These are phyloP conservation scores for Coemansia sp. DNA, from an alignment of 192 early-diverging fungal genomes.

Conservation along the genomic window DNA sequence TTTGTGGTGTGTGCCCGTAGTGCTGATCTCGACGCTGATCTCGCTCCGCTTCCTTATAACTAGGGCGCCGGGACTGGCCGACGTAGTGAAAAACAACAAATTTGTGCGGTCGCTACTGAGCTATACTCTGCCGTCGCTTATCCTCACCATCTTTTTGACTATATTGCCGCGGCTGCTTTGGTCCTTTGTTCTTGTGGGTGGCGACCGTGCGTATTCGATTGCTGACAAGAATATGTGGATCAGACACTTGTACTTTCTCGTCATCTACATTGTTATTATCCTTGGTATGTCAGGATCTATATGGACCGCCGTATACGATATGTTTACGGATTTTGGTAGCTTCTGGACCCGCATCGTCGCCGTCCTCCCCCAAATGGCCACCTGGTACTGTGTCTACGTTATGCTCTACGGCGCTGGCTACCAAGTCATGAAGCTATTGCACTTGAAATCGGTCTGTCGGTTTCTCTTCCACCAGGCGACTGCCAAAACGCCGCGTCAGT, in stretches of 20 bases:
- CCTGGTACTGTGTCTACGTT: conserved; percentile 78
- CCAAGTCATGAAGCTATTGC: conserved; percentile 69
- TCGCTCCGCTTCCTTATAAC: conserved; percentile 66
- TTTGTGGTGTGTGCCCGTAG: conserved; percentile 76
- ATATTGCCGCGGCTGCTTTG: conserved; percentile 70
- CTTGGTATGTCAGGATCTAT: conserved; percentile 71
- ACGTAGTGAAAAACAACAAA: conserved; percentile 61
- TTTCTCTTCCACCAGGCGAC: conserved; percentile 42
- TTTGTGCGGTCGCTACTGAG: conserved; percentile 67
- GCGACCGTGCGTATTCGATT: conserved; percentile 41
- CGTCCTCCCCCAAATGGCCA: conserved; percentile 70
- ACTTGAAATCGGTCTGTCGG: conserved; percentile 64
- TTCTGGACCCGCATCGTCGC: conserved; percentile 65
- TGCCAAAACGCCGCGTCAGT: conserved; percentile 74
- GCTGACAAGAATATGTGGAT: conserved; percentile 59
- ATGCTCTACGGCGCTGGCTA: conserved; percentile 75
- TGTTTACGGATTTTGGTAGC: conserved; percentile 68
- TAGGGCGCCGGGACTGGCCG: conserved; percentile 62
- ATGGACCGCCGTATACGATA: conserved; percentile 64
- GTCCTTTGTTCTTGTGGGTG: conserved; percentile 49
- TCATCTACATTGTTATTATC: conserved; percentile 78
- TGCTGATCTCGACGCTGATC: conserved; percentile 69
- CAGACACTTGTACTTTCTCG: conserved; percentile 72
- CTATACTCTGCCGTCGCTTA: conserved; percentile 74
- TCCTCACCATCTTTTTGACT: conserved; percentile 70